Evolutionary conservation across 768 basidiomycete species (phyloP).

Genomic region (Lactarius psammicola): DNA sequence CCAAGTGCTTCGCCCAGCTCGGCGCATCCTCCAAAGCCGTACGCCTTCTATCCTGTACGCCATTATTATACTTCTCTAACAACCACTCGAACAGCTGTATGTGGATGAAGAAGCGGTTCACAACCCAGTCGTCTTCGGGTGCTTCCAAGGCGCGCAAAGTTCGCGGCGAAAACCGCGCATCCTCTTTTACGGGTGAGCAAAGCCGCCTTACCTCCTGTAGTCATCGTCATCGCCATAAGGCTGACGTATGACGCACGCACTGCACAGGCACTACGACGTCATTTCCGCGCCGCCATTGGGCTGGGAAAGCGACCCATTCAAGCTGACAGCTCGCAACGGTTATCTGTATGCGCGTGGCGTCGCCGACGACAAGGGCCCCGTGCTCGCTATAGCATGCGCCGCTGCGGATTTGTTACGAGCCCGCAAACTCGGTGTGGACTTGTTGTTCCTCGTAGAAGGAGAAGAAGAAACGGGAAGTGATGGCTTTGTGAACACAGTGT

Average conservation of each 20-base stretch:
- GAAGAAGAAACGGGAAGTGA: slow-evolving; percentile 95
- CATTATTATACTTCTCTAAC: not conserved
- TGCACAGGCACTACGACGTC: slow-evolving; percentile 96
- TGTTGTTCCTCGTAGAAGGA: slow-evolving; percentile 91
- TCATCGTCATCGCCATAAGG: too few relatives aligned
- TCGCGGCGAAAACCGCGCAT: slow-evolving; percentile 63
- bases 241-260: not conserved
- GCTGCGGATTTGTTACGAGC: slow-evolving; percentile 74
- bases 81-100: slow-evolving; percentile 52
- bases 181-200: slow-evolving; percentile 81
- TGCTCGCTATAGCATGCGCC: slow-evolving; percentile 87
- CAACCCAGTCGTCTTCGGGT: slow-evolving; percentile 89
- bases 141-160: slow-evolving; percentile 70
- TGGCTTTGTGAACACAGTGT: slow-evolving; percentile 79
- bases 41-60: not conserved
- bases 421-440: slow-evolving; percentile 76
- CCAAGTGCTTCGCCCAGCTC: slow-evolving; percentile 82
- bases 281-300: slow-evolving; percentile 71
- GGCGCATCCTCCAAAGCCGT: slow-evolving; percentile 66
- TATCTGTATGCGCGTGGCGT: slow-evolving; percentile 90
- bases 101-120: slow-evolving; percentile 57
- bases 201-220: not conserved
- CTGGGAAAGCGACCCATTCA: slow-evolving; percentile 87
- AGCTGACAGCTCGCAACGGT: slow-evolving; percentile 77
- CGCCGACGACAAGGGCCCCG: slow-evolving; percentile 94